Conservation (phyloP, 2,329 filamentous ascomycete genomes). For the Fusarium armeniacum region DNA sequence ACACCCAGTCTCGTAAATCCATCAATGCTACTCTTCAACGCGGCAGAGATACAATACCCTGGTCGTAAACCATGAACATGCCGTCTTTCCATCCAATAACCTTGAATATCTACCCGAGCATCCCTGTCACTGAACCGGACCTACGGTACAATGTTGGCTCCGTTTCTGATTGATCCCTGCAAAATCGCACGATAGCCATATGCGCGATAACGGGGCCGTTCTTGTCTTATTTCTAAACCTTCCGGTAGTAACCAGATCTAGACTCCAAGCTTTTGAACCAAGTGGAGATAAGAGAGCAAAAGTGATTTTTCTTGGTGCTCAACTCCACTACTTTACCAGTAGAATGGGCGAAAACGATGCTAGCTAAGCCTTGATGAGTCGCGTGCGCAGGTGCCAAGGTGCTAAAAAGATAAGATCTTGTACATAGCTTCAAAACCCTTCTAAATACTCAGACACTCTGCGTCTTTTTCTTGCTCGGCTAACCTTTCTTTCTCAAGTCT, state of each 20-base stretch:
- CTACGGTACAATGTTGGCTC: constrained; percentile 7
- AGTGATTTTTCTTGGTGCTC: background rate
- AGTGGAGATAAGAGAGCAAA: background rate
- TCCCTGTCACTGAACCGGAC: constrained; percentile 10
- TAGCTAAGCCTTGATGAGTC: background rate
- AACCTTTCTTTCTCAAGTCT: background rate
- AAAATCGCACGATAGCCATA: background rate
- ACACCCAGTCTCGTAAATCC: background rate
- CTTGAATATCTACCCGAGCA: background rate
- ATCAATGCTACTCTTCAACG: background rate
- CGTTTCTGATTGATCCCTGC: constrained; percentile 1
- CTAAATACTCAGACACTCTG: background rate
- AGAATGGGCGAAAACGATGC: background rate
- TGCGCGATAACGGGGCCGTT: background rate
- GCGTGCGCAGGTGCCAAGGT: background rate
- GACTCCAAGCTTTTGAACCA: background rate
- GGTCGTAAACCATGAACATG: background rate
- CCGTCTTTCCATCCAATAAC: constrained; percentile 1
- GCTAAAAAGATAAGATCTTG: constrained; percentile 7
- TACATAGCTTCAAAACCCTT: background rate
- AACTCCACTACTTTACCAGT: constrained; percentile 1
- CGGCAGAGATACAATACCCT: background rate
- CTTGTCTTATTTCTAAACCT: background rate
- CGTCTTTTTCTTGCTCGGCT: background rate
- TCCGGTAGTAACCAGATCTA: background rate